A percentile compares a stretch with the other conserved stretches of the same genome.
Conservation (phyloP, 768 basidiomycete species). For the Candolleomyces efflorescens region DNA sequence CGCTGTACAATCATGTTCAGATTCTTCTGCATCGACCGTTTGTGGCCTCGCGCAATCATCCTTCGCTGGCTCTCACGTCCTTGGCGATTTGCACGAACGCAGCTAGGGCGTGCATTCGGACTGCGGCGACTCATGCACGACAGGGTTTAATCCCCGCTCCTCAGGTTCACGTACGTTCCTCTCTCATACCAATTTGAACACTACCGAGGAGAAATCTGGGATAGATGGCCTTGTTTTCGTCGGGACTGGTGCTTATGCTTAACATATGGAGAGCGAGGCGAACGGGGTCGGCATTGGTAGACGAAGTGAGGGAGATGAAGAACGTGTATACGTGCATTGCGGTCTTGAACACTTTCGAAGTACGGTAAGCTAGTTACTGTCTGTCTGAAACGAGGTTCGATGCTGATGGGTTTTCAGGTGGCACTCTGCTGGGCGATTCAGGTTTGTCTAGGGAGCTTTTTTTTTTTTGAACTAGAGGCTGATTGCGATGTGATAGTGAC, state of each 20-base stretch:
- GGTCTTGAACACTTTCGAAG: neutral
- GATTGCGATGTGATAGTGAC: neutral
- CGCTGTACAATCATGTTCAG: neutral
- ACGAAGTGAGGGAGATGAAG: neutral
- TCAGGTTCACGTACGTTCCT: neutral
- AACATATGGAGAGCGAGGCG: slow-evolving; percentile 1
- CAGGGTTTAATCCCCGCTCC: neutral
- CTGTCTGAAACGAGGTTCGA: neutral
- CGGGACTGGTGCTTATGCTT: neutral
- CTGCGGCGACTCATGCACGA: neutral
- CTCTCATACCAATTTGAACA: no score
- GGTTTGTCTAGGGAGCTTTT: neutral
- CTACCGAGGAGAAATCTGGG: no score
- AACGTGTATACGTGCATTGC: neutral
- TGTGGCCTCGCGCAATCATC: neutral
- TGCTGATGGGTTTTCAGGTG: neutral
- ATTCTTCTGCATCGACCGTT: slow-evolving; percentile 2
- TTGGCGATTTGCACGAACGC: slow-evolving; percentile 3
- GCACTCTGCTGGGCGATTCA: neutral
- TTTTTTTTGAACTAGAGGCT: neutral
- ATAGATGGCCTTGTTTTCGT: neutral
- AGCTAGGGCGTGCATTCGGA: neutral
- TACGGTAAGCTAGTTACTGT: neutral
- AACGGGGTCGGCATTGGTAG: neutral
- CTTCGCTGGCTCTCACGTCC: neutral